These are phyloP conservation scores for Elsinoe ampelina DNA, from an alignment of 2,329 filamentous ascomycete genomes.

Conservation along the genomic window DNA sequence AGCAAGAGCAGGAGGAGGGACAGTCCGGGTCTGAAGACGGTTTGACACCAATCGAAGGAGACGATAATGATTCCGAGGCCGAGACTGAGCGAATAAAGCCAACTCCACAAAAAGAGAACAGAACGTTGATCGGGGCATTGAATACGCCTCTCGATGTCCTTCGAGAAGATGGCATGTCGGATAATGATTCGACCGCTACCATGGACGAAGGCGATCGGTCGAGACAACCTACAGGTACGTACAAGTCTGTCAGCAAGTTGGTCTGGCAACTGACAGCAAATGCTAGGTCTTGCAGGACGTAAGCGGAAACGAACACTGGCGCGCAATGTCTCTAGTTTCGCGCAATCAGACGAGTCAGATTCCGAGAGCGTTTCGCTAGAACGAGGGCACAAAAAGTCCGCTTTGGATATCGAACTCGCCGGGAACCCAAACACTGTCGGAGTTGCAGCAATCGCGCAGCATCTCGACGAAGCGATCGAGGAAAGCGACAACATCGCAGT, in stretches of 20 bases:
- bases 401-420: constrained; percentile 19
- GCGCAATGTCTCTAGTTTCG: constrained; percentile 26
- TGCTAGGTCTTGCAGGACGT: constrained; percentile 20
- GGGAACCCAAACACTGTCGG: constrained; percentile 23
- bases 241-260: neutral
- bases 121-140: neutral
- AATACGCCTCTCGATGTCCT: constrained; percentile 1
- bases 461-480: constrained; percentile 18
- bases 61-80: constrained; percentile 69
- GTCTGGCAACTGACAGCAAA: neutral
- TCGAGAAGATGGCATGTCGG: constrained; percentile 32
- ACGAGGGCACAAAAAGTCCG: constrained; percentile 9
- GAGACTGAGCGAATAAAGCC: constrained; percentile 89
- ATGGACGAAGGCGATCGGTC: constrained; percentile 83
- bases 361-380: constrained; percentile 23
- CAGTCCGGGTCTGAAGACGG: constrained; percentile 9
- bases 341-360: constrained; percentile 29
- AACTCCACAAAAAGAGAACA: constrained; percentile 32
- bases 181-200: constrained; percentile 75
- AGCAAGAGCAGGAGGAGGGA: constrained; percentile 18
- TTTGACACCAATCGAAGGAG: constrained; percentile 23
- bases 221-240: constrained; percentile 18
- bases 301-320: constrained; percentile 39
- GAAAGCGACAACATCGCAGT: neutral
- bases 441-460: constrained; percentile 18